Conservation (phyloP, 108 stramenopile genomes). For the Pelagomonas calceolata region DNA sequence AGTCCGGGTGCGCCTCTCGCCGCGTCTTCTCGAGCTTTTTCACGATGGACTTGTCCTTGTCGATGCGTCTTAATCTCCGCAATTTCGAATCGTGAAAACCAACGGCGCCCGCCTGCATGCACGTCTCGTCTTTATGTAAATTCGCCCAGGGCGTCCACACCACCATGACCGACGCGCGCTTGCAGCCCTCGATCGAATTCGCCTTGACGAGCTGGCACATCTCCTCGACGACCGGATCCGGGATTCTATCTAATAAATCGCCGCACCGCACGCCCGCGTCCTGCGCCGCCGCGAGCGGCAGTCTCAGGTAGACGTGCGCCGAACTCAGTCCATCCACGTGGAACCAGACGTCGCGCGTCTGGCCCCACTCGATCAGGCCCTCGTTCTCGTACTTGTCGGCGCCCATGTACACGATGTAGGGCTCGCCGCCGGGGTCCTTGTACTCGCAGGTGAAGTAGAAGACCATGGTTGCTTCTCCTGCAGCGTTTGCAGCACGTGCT, state of each 20-base stretch:
- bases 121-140: conserved; percentile 35
- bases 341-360: conserved; percentile 80
- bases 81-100: conserved; percentile 42
- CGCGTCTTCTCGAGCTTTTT: conserved; percentile 40
- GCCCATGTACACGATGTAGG: conserved; percentile 51
- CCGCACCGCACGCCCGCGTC: conserved; percentile 37
- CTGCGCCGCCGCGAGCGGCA: conserved; percentile 68
- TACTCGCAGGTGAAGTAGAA: conserved; percentile 1
- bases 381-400: conserved; percentile 88
- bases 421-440: conserved; percentile 6
- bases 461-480: conserved; percentile 19
- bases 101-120: conserved; percentile 48
- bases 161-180: conserved; percentile 30
- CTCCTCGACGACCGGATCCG: conserved; percentile 18
- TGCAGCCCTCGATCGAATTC: conserved; percentile 56
- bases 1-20: conserved; percentile 34
- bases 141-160: conserved; percentile 55
- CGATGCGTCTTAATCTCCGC: neutral
- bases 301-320: conserved; percentile 94
- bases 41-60: conserved; percentile 11
- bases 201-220: conserved; percentile 39
- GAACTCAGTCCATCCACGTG: conserved; percentile 94
- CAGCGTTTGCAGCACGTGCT: too few species aligned
- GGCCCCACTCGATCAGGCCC: conserved; percentile 89
- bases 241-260: conserved; percentile 12